Conservation (phyloP, 2,329 filamentous ascomycete genomes). For the Chrysoporthe deuterocubensis region DNA sequence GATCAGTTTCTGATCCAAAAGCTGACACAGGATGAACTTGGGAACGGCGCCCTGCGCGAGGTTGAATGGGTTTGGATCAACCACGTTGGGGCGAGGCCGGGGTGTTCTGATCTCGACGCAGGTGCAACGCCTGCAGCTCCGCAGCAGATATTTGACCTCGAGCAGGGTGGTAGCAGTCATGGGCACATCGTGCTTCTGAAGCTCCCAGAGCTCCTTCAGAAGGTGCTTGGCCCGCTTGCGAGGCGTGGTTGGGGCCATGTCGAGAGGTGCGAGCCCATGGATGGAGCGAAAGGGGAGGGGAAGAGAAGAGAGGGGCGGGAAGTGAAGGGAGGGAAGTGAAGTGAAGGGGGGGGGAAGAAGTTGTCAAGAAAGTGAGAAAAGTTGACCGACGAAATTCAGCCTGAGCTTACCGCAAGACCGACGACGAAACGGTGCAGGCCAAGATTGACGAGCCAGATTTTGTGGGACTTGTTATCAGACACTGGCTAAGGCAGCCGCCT, state of each 20-base stretch:
- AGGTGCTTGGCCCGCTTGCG: constrained; percentile 25
- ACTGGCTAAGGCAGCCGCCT: no score
- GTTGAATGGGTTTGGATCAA: constrained; percentile 29
- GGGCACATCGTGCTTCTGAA: constrained; percentile 33
- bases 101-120: constrained; percentile 20
- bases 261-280: neutral
- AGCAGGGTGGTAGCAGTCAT: constrained; percentile 33
- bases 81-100: constrained; percentile 28
- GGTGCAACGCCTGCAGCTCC: constrained; percentile 18
- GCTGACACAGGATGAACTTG: constrained; percentile 46
- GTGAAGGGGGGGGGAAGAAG: no score
- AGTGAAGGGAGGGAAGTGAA: neutral
- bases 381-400: neutral
- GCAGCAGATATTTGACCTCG: constrained; percentile 36
- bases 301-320: neutral
- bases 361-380: neutral
- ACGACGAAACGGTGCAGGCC: neutral
- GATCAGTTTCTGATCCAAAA: constrained; percentile 45
- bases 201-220: constrained; percentile 32
- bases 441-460: neutral
- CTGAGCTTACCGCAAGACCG: neutral
- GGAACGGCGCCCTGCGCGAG: constrained; percentile 32
- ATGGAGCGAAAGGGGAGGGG: neutral
- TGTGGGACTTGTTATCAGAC: neutral
- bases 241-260: constrained; percentile 24